Percentiles rank a stretch among this genome's conserved stretches.
These are phyloP conservation scores for Macroventuria anomochaeta DNA, from an alignment of 2,329 filamentous ascomycete species.

Conservation along the genomic window DNA sequence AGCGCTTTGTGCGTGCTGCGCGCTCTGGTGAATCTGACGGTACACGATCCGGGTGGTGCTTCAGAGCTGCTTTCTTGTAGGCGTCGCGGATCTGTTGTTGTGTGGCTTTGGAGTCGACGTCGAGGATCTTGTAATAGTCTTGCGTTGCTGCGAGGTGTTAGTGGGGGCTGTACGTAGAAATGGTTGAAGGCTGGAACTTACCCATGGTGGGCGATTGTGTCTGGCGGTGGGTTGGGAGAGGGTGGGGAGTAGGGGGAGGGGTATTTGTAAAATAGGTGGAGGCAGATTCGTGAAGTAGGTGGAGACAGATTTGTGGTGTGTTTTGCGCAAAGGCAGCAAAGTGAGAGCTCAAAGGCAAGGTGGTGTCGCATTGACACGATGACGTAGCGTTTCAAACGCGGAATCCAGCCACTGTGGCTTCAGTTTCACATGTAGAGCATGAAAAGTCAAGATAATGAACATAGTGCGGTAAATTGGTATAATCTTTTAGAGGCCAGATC, in stretches of 20 bases:
- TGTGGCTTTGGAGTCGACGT: conserved; percentile 74
- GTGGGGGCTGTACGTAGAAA: neutral
- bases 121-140: conserved; percentile 57
- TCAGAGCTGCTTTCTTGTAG: conserved; percentile 92
- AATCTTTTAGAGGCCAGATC: neutral
- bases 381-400: conserved; percentile 10
- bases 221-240: neutral
- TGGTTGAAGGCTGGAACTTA: neutral
- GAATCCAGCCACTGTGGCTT: conserved; percentile 24
- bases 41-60: conserved; percentile 92
- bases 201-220: conserved; percentile 1
- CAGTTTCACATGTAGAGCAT: conserved; percentile 2
- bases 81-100: conserved; percentile 88
- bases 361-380: conserved; percentile 9
- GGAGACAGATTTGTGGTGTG: neutral
- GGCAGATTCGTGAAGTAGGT: too few species aligned
- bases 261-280: too few species aligned
- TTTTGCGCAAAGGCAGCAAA: conserved; percentile 2
- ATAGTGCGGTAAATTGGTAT: neutral
- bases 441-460: neutral
- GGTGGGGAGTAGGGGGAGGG: neutral
- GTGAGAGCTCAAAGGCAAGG: conserved; percentile 6
- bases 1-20: conserved; percentile 78
- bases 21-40: conserved; percentile 84
- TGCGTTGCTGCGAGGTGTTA: conserved; percentile 6